A percentile compares a stretch with the other conserved stretches of the same genome.
Evolutionary conservation across 202 grass and related monocot species (phyloP).

Genomic region (Elaeis oleifera): DNA sequence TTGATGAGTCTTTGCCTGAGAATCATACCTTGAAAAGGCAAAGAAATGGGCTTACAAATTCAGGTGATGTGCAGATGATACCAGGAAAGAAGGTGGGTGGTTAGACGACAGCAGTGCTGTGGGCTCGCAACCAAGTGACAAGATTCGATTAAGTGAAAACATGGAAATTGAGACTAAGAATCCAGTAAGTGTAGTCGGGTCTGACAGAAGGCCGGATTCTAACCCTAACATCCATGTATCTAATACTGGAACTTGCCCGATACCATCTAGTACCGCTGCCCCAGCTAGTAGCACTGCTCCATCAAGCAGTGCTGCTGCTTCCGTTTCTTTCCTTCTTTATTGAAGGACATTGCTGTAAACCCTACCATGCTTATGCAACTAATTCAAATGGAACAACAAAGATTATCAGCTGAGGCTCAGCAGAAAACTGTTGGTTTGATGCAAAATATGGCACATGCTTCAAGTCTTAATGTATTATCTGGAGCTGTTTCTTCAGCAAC

Average conservation of each 20-base stretch:
- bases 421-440: constrained; percentile 22
- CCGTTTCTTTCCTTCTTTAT: constrained; percentile 43
- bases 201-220: constrained; percentile 22
- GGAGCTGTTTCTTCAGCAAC: constrained; percentile 40
- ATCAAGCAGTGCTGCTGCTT: constrained; percentile 26
- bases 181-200: constrained; percentile 18
- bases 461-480: constrained; percentile 22
- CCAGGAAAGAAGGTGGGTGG: constrained; percentile 45
- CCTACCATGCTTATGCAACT: constrained; percentile 69
- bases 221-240: constrained; percentile 16
- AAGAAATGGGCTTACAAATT: constrained; percentile 27
- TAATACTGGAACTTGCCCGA: constrained; percentile 18
- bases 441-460: constrained; percentile 24
- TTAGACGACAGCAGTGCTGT: constrained; percentile 36
- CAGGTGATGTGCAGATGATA: constrained; percentile 28
- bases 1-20: constrained; percentile 31
- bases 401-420: constrained; percentile 41
- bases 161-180: constrained; percentile 17
- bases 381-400: constrained; percentile 71
- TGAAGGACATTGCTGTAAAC: constrained; percentile 77
- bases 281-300: not conserved
- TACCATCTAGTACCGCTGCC: not conserved
- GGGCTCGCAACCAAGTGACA: constrained; percentile 21
- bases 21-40: constrained; percentile 49
- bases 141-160: constrained; percentile 29